Evolutionary conservation across 2,329 filamentous ascomycete species (phyloP), one percentile per base, ranked within the genome.

Genomic region (Basipetospora chlamydospora): DNA sequence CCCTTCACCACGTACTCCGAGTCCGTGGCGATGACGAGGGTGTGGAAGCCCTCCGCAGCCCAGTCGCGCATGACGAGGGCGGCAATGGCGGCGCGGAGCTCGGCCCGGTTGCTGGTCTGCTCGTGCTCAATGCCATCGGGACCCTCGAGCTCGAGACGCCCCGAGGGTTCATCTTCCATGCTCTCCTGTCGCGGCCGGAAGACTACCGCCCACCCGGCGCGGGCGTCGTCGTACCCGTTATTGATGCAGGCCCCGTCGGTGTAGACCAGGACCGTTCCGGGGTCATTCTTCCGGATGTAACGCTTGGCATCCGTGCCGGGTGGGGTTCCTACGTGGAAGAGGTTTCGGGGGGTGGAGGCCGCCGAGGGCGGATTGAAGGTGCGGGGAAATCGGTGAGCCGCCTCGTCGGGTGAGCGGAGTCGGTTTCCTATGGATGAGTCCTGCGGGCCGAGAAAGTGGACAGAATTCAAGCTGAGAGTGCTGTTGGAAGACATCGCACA

Each of bases 1-100:
- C 10, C 23, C 21, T 20, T 25, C 1, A 60, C 57, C 4, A 67
- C 61, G 43, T 72, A 72, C 18, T 58, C 55, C 0, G 66, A 70
- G 45, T 74, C 66, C 0, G 66, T 70, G 2, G 67, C 70, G 40
- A 75, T 57, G 25, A 71, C 61, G 3, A 73, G 5, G 2, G 48
- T 49, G 8, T 41, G 26, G 50, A 54, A 51, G 38, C 60, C 46
- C 47, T 69, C 62, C 4, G 45, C 50, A 0, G 11, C n/a, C 67
- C 65, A 71, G 41, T 46, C 8, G 3, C 57, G 51, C 43, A 56
- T 61, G 20, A 59, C 52, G 17, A 73, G 54, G 4, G 61, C 70
- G 5, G 57, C 63, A 30, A 71, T 60, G 22, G 28, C 31, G 15
- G 11, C 28, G 25, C 32, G 13, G 11, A 29, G 26, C 28, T 30